Conservation (phyloP, 352 stramenopile species). For the Paralagenidium karlingii region DNA sequence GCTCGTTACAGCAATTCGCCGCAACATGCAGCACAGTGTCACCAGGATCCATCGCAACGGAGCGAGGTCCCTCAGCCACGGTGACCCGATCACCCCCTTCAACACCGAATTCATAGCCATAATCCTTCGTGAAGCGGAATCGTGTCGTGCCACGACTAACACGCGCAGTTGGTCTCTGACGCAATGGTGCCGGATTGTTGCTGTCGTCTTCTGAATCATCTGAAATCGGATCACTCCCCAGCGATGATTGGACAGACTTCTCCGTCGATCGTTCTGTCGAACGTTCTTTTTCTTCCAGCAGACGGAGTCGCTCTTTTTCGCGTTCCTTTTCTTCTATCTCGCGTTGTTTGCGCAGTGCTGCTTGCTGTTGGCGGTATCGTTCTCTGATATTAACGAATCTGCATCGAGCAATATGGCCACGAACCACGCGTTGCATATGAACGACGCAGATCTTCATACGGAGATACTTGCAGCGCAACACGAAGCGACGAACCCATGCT, state of each 20-base stretch:
- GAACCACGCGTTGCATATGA: slow-evolving; percentile 42
- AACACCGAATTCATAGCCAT: slow-evolving; percentile 37
- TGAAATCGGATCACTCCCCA: slow-evolving; percentile 43
- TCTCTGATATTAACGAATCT: slow-evolving; percentile 36
- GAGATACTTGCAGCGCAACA: slow-evolving; percentile 30
- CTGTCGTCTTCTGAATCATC: slow-evolving; percentile 60
- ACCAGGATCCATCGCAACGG: slow-evolving; percentile 75
- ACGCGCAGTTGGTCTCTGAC: slow-evolving; percentile 8
- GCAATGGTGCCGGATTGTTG: too few relatives aligned
- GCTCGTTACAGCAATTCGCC: slow-evolving; percentile 77
- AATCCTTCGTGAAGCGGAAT: slow-evolving; percentile 79
- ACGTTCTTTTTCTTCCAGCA: slow-evolving; percentile 31
- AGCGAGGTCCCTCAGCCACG: slow-evolving; percentile 38
- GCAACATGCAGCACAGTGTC: slow-evolving; percentile 80
- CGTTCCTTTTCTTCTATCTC: slow-evolving; percentile 11
- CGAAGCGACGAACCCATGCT: slow-evolving; percentile 39
- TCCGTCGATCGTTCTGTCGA: not conserved
- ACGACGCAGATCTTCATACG: slow-evolving; percentile 27
- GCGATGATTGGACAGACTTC: not conserved
- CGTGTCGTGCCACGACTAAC: slow-evolving; percentile 33
- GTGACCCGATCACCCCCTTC: slow-evolving; percentile 11
- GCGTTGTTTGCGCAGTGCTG: slow-evolving; percentile 19
- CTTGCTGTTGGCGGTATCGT: slow-evolving; percentile 29
- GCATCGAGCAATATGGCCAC: slow-evolving; percentile 49
- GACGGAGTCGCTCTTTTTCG: slow-evolving; percentile 31